Percentiles rank a stretch among this genome's conserved stretches.
These are phyloP conservation scores for Ramichloridium luteum DNA, from an alignment of 2,329 filamentous ascomycete genomes.

Conservation along the genomic window DNA sequence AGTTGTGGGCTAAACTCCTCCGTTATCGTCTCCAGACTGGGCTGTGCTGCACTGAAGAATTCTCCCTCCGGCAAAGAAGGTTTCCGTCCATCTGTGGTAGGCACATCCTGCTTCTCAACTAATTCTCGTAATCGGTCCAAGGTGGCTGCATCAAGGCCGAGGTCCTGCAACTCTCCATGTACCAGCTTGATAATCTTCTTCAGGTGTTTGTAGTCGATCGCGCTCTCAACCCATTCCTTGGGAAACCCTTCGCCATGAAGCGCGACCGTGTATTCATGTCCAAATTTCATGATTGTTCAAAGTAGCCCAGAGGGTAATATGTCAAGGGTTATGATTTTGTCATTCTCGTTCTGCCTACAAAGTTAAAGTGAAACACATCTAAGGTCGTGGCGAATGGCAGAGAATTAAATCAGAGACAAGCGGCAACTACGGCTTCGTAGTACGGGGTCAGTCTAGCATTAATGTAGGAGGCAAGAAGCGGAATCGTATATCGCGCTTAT, in stretches of 20 bases:
- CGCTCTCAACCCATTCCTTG: constrained; percentile 55
- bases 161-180: constrained; percentile 52
- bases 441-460: too few species aligned
- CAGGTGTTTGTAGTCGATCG: constrained; percentile 71
- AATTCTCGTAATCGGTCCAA: constrained; percentile 33
- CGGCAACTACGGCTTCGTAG: too few species aligned
- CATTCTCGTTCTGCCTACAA: too few species aligned
- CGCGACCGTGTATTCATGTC: constrained; percentile 59
- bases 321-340: too few species aligned
- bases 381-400: too few species aligned
- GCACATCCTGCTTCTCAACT: background rate
- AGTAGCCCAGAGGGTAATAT: too few species aligned
- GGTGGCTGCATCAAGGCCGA: constrained; percentile 62
- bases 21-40: constrained; percentile 13
- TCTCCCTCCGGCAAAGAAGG: constrained; percentile 3
- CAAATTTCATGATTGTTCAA: constrained; percentile 63
- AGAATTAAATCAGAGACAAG: too few species aligned
- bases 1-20: constrained; percentile 52
- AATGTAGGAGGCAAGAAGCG: too few species aligned
- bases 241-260: constrained; percentile 65
- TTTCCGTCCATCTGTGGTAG: background rate
- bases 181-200: constrained; percentile 85
- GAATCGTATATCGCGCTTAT: too few species aligned
- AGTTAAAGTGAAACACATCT: too few species aligned
- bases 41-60: constrained; percentile 15